Evolutionary conservation across 331 rosid genomes (phyloP).

Genomic region (Pyrus hybrid): DNA sequence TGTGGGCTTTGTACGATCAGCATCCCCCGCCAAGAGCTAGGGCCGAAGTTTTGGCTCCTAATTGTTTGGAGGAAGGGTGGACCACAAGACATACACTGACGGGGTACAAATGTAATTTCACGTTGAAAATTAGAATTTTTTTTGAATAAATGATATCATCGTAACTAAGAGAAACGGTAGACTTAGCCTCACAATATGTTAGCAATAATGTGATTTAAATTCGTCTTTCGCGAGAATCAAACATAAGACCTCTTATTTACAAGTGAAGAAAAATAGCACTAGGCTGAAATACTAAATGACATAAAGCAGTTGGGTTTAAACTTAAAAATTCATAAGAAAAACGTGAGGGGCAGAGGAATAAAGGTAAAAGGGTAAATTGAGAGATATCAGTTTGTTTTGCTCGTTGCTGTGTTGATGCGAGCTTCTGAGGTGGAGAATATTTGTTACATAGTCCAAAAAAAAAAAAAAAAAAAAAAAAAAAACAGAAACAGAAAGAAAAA

Average conservation of each 20-base stretch:
- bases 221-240: too few species aligned
- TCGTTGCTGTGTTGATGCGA: background rate
- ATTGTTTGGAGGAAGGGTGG: constrained; percentile 25
- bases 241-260: background rate
- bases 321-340: background rate
- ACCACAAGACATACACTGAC: background rate
- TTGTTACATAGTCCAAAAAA: background rate
- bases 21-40: background rate
- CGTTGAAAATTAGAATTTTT: too few species aligned
- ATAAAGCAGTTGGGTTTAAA: background rate
- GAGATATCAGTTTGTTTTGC: background rate
- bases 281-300: fast-evolving
- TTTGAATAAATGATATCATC: too few species aligned
- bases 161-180: too few species aligned
- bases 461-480: background rate
- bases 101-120: constrained; percentile 19
- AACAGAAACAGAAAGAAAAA: too few species aligned
- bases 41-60: constrained; percentile 25
- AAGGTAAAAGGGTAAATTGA: background rate
- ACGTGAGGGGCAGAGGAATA: constrained; percentile 7
- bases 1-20: background rate
- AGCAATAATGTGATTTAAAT: too few species aligned
- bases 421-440: constrained; percentile 20
- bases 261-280: background rate
- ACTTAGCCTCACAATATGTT: too few species aligned